phyloP scores from a whole-genome alignment of 129 eudicot species.

The Calendula officinalis region DNA sequence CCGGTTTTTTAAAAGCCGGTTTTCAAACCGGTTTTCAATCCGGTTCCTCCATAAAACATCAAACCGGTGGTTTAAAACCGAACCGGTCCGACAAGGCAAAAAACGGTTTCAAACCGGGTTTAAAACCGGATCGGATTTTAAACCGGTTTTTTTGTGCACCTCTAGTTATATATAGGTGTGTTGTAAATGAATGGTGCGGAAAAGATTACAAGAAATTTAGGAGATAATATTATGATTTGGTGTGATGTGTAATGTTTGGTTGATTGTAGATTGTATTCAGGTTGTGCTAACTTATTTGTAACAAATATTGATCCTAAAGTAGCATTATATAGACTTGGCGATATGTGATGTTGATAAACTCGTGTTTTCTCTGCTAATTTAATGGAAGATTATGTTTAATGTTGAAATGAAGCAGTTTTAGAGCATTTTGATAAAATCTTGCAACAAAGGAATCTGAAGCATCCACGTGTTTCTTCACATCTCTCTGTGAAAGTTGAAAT shows the following conservation, averaged over 20 bases:
- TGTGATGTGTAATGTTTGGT: constrained; percentile 1
- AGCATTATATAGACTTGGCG: constrained; percentile 5
- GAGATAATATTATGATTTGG: constrained; percentile 10
- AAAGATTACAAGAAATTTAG: constrained; percentile 4
- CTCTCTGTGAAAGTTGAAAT: constrained; percentile 29
- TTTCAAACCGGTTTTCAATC: too few relatives aligned
- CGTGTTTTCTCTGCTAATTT: constrained; percentile 4
- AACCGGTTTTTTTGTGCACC: too few relatives aligned
- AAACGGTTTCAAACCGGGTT: too few relatives aligned
- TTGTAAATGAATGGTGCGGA: constrained; percentile 41
- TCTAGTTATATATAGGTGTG: constrained; percentile 53
- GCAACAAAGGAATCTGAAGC: constrained; percentile 8
- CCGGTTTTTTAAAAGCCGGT: too few relatives aligned
- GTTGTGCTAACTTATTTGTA: constrained; percentile 34
- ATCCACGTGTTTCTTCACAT: constrained; percentile 31
- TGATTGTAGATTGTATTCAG: constrained; percentile 29
- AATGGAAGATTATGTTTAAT: not conserved
- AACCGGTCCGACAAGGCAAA: too few relatives aligned
- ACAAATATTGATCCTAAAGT: constrained; percentile 24
- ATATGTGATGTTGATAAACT: constrained; percentile 1
- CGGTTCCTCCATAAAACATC: too few relatives aligned
- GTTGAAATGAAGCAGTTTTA: not conserved
- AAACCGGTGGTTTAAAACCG: too few relatives aligned
- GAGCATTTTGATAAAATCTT: not conserved
- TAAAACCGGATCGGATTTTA: too few relatives aligned